Conservation (phyloP, 179 eudicot species). For the Silene vulgaris region DNA sequence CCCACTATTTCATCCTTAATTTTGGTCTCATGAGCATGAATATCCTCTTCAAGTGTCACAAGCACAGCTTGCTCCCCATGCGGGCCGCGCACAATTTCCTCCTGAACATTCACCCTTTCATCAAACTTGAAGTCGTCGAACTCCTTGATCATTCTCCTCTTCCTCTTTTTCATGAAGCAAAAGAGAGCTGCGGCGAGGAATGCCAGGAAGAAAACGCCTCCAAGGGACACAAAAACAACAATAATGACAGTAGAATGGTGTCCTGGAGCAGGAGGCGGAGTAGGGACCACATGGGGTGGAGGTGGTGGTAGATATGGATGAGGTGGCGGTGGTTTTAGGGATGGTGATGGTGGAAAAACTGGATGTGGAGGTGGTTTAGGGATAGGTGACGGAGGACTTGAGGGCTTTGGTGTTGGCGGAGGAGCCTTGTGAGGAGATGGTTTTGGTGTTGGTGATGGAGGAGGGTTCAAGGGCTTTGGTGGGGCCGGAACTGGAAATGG, state of each 20-base stretch:
- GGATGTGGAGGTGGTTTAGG: constrained; percentile 32
- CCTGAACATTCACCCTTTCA: constrained; percentile 45
- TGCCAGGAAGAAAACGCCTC: constrained; percentile 66
- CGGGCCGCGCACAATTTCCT: constrained; percentile 53
- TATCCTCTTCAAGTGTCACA: constrained; percentile 56
- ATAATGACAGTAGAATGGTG: constrained; percentile 48
- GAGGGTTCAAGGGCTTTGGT: constrained; percentile 15
- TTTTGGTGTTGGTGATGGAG: constrained; percentile 23
- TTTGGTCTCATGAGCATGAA: constrained; percentile 51
- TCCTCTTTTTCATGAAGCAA: constrained; percentile 57
- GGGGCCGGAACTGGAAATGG: constrained; percentile 21
- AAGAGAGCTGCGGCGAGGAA: constrained; percentile 58
- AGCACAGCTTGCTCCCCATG: constrained; percentile 50
- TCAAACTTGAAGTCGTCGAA: constrained; percentile 43
- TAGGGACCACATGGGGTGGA: constrained; percentile 31
- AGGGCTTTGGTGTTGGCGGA: constrained; percentile 28
- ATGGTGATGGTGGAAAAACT: constrained; percentile 28
- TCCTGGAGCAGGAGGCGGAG: constrained; percentile 42
- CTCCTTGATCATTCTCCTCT: constrained; percentile 41
- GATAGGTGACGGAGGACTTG: constrained; percentile 21
- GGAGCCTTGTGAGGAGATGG: constrained; percentile 28
- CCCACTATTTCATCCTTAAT: constrained; percentile 37
- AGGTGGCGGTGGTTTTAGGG: constrained; percentile 31
- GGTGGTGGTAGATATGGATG: constrained; percentile 36
- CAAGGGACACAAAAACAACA: constrained; percentile 52